Conservation (phyloP, 2,329 filamentous ascomycete genomes). For the Pochonia chlamydosporia region DNA sequence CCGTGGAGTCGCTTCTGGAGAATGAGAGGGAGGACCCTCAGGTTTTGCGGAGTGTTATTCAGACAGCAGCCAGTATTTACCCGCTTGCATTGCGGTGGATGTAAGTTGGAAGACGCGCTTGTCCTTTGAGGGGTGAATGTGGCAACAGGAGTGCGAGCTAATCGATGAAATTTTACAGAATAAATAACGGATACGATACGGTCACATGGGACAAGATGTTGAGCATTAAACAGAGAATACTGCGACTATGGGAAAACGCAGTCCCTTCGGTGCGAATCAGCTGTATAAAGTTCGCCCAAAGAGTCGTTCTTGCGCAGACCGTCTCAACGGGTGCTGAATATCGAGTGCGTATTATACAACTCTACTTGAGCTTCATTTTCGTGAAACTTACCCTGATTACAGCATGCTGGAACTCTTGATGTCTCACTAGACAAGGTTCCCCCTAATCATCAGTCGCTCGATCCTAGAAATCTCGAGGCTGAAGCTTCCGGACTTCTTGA, state of each 20-base stretch:
- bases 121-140: not conserved
- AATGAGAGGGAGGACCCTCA: constrained; percentile 69
- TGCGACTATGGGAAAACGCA: constrained; percentile 81
- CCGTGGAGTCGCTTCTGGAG: constrained; percentile 64
- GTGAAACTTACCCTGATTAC: constrained; percentile 6
- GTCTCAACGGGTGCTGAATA: constrained; percentile 76
- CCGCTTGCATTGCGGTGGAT: constrained; percentile 88
- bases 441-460: constrained; percentile 72
- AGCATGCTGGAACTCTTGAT: constrained; percentile 53
- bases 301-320: constrained; percentile 87
- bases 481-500: constrained; percentile 89
- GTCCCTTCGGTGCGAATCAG: constrained; percentile 75
- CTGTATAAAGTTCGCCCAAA: constrained; percentile 96
- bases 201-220: constrained; percentile 84
- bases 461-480: constrained; percentile 77
- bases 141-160: not conserved
- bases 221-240: constrained; percentile 81
- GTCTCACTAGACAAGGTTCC: constrained; percentile 84
- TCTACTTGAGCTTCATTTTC: not conserved
- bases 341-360: constrained; percentile 56
- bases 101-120: constrained; percentile 58
- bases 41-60: constrained; percentile 81
- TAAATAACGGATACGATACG: constrained; percentile 77
- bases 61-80: constrained; percentile 88
- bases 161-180: constrained; percentile 45